Evolutionary conservation across 1,139 yeast genomes (phyloP).

Genomic region (Geotrichum cucujoidarum): DNA sequence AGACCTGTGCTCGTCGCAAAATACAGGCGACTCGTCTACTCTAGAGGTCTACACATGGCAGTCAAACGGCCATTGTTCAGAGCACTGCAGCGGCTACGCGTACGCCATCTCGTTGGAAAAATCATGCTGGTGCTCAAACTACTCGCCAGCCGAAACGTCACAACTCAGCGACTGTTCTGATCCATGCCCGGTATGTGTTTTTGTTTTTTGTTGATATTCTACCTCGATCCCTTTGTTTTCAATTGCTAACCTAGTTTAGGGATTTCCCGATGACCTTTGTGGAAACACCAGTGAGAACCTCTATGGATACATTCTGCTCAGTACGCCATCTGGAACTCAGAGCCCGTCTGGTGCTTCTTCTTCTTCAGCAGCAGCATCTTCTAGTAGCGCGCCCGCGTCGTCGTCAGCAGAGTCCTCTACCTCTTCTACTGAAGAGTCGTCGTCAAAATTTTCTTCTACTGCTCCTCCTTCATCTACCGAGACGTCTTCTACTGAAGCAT

Average conservation of each 20-base stretch:
- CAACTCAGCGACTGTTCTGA: conserved; percentile 41
- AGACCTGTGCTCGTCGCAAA: conserved; percentile 45
- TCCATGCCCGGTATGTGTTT: conserved; percentile 43
- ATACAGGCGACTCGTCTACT: conserved; percentile 38
- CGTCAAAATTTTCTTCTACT: neutral
- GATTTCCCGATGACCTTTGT: conserved; percentile 40
- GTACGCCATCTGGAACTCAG: conserved; percentile 35
- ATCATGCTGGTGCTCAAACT: conserved; percentile 59
- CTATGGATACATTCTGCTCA: conserved; percentile 45
- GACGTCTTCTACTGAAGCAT: conserved; percentile 3
- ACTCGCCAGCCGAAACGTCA: conserved; percentile 41
- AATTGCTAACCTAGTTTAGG: conserved; percentile 1
- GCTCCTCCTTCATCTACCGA: neutral
- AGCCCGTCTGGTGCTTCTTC: conserved; percentile 7
- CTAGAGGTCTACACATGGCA: conserved; percentile 36
- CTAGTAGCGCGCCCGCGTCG: no score
- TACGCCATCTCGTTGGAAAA: conserved; percentile 51
- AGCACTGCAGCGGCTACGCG: conserved; percentile 48
- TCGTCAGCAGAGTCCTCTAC: neutral
- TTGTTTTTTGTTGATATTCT: neutral
- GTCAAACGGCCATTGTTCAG: conserved; percentile 54
- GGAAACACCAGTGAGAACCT: conserved; percentile 39
- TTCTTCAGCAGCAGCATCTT: conserved; percentile 23
- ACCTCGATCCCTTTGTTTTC: neutral
- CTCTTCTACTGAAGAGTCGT: neutral